Conservation (phyloP, 2,329 filamentous ascomycete species). For the Neoascochyta sp. region DNA sequence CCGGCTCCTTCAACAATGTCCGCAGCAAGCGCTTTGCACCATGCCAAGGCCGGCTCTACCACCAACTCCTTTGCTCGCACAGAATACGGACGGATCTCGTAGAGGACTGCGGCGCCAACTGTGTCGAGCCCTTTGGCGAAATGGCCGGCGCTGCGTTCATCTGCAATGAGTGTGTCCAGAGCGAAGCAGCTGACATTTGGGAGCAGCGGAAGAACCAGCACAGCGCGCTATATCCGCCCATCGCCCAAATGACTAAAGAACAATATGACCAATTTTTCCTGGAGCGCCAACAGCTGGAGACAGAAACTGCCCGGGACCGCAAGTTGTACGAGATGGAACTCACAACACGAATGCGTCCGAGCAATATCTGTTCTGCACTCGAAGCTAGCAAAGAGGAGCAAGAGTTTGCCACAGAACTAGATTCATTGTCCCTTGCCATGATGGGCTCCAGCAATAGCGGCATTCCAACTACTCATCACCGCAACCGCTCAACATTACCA, state of each 20-base stretch:
- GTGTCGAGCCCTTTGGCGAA: constrained; percentile 26
- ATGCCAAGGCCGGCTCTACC: constrained; percentile 35
- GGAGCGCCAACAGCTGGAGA: constrained; percentile 27
- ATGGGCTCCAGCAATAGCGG: constrained; percentile 20
- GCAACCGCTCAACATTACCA: constrained; percentile 24
- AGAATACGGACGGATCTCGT: constrained; percentile 35
- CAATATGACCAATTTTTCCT: constrained; percentile 33
- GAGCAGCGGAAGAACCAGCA: constrained; percentile 24
- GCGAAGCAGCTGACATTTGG: constrained; percentile 27
- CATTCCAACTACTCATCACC: constrained; percentile 6
- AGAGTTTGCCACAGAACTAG: constrained; percentile 30
- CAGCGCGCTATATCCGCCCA: constrained; percentile 24
- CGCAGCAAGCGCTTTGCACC: constrained; percentile 30
- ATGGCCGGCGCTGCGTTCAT: constrained; percentile 20
- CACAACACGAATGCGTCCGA: constrained; percentile 22
- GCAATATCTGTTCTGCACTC: constrained; percentile 27
- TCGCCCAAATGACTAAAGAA: constrained; percentile 28
- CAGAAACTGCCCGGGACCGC: constrained; percentile 24
- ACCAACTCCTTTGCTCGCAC: constrained; percentile 36
- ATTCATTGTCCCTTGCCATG: constrained; percentile 30
- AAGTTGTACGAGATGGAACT: constrained; percentile 25
- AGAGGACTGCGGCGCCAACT: constrained; percentile 36
- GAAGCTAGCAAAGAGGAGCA: constrained; percentile 31
- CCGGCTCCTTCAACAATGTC: constrained; percentile 16
- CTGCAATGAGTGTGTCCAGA: constrained; percentile 34